Evolutionary conservation across 2,329 filamentous ascomycete species (phyloP), one percentile per base, ranked within the genome.

Genomic region (Cercospora brassicicola): DNA sequence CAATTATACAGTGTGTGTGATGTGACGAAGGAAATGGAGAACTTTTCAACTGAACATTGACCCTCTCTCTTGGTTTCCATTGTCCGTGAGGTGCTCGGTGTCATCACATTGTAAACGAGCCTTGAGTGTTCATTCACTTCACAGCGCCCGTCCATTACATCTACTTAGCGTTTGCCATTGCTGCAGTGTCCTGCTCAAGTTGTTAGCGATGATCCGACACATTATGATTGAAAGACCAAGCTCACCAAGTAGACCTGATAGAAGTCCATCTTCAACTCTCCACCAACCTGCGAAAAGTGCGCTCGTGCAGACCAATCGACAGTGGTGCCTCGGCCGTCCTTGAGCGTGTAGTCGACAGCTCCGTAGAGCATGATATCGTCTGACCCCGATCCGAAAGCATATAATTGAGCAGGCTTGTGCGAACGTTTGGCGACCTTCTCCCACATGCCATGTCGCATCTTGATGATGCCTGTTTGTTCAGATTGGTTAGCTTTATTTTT

Each of bases 221-320:
- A n/a, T 42, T 39, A 62, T 42, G 23, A 30, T 9, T 20, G 13
- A 20, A 59, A 59, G 31, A 30, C 23, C 62, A 36, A n/a, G 79
- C 83, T 78, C 69, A 85, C 84, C 71, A 86, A 68, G 73, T 86
- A 87, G 5, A 87, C 84, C 74, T 86, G 84, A 75, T 87, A 87
- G 69, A 82, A 84, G 31, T 80, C 77, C 79, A 86, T 81, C 77
- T 82, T 86, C 74, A 87, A 84, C 71, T 81, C 82, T 3, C 84
- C 86, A 56, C 84, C 82, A 55, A 80, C 79, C 5, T 84, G 83
- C 30, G 81, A 77, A 55, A 90, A 81, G 63, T 85, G 80, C 3
- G 84, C 86, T 69, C 84, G 79, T 62, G 82, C 86, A 18, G 84
- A 84, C 86, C 86, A 89, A 10, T 87, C 84, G 3, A 86, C 75